Evolutionary conservation across 208 protist species (phyloP).

Genomic region (Acanthamoeba culbertsoni): DNA sequence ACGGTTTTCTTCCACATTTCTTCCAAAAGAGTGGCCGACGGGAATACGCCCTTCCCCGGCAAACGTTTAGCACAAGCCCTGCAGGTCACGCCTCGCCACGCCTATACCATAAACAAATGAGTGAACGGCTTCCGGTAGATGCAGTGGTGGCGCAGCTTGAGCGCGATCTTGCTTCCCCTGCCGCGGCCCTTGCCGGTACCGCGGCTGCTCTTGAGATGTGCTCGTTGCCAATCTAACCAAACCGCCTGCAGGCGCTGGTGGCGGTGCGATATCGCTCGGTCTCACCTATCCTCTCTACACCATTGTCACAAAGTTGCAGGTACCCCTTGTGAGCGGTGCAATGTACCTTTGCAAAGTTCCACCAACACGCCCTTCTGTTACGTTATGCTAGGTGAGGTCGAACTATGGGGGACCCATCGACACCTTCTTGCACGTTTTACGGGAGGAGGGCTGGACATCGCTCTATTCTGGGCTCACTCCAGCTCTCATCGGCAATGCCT

Average conservation of each 20-base stretch:
- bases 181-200: not conserved
- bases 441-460: slow-evolving; percentile 40
- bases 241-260: not conserved
- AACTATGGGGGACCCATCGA: slow-evolving; percentile 37
- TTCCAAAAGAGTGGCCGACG: too few relatives aligned
- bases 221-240: not conserved
- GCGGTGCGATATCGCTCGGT: slow-evolving; percentile 50
- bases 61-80: too few relatives aligned
- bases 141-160: not conserved
- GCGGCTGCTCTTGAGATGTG: not conserved
- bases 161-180: slow-evolving; percentile 5
- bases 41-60: too few relatives aligned
- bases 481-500: slow-evolving; percentile 54
- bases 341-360: not conserved
- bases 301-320: slow-evolving; percentile 59
- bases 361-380: not conserved
- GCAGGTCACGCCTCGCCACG: too few relatives aligned
- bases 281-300: slow-evolving; percentile 61
- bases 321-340: not conserved
- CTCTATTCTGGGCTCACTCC: slow-evolving; percentile 45
- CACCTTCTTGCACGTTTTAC: slow-evolving; percentile 32
- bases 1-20: too few relatives aligned
- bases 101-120: not conserved
- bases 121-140: not conserved
- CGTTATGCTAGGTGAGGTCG: not conserved